Conservation (phyloP, 371 early-diverging fungal genomes). For the Mucor ambiguus region DNA sequence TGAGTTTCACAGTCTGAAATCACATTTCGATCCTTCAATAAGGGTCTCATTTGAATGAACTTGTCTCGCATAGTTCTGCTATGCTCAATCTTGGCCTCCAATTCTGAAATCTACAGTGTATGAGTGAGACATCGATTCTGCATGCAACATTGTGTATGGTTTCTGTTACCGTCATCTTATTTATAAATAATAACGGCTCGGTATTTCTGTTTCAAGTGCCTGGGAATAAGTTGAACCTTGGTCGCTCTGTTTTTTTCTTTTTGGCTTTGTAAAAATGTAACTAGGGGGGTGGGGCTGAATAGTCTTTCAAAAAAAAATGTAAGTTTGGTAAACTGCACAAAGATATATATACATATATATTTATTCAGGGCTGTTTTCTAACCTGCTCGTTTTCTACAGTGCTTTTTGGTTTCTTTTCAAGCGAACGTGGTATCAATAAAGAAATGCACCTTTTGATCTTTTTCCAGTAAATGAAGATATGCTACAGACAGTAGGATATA, state of each 20-base stretch:
- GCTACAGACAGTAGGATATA: neutral
- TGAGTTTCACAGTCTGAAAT: constrained; percentile 79
- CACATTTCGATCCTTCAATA: constrained; percentile 70
- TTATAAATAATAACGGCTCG: neutral
- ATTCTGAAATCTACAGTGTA: constrained; percentile 46
- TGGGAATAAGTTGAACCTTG: constrained; percentile 6
- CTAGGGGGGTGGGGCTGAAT: neutral
- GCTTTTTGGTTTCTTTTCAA: neutral
- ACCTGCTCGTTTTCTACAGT: neutral
- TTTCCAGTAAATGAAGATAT: neutral
- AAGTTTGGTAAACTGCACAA: neutral
- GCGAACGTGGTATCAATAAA: neutral
- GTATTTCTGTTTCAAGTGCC: constrained; percentile 16
- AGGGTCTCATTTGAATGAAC: constrained; percentile 68
- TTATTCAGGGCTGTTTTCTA: neutral
- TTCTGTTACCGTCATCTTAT: constrained; percentile 24
- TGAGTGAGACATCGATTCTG: neutral
- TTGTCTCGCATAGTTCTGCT: constrained; percentile 71
- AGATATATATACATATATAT: neutral
- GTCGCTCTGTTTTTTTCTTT: neutral
- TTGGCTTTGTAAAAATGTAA: neutral
- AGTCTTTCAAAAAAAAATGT: neutral
- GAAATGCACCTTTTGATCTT: neutral
- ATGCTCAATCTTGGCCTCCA: constrained; percentile 61
- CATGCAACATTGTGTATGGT: neutral